Evolutionary conservation across 2,329 filamentous ascomycete species (phyloP).

Genomic region (Calonectria pseudoturangicola): DNA sequence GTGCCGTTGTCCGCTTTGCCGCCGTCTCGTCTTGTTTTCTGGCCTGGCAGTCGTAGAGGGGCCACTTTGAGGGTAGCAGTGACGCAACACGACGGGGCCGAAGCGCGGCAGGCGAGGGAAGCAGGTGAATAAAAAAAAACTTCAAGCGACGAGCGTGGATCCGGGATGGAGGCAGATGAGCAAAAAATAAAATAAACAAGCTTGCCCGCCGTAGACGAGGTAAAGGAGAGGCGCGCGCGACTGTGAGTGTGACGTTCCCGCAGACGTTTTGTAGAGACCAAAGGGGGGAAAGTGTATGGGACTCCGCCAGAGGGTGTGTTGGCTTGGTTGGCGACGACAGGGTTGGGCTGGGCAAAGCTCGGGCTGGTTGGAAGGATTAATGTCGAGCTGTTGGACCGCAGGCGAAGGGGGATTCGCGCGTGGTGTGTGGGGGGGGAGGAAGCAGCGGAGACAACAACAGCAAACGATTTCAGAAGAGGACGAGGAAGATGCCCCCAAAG

Average conservation of each 20-base stretch:
- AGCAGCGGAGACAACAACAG: constrained; percentile 34
- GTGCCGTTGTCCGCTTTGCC: constrained; percentile 53
- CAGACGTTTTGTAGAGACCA: constrained; percentile 18
- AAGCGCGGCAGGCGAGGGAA: constrained; percentile 29
- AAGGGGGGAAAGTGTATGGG: constrained; percentile 30
- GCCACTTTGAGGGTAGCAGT: constrained; percentile 40
- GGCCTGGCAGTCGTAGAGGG: constrained; percentile 39
- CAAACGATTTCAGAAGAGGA: constrained; percentile 32
- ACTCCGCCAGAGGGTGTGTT: constrained; percentile 28
- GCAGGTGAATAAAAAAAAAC: constrained; percentile 9
- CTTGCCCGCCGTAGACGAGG: constrained; percentile 5
- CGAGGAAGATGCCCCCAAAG: constrained; percentile 3
- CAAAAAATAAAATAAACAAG: neutral
- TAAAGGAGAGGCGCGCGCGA: constrained; percentile 11
- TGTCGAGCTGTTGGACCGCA: constrained; percentile 19
- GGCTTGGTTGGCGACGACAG: constrained; percentile 27
- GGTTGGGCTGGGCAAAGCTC: constrained; percentile 26
- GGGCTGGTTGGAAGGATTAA: constrained; percentile 32
- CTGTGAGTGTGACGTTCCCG: constrained; percentile 6
- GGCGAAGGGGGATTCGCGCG: constrained; percentile 18
- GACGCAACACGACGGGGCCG: constrained; percentile 41
- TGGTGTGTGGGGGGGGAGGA: constrained; percentile 31
- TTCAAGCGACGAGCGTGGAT: constrained; percentile 7
- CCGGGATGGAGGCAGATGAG: neutral
- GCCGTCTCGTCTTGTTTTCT: constrained; percentile 48